Evolutionary conservation across 352 stramenopile species (phyloP), one percentile per base, ranked within the genome.

Genomic region (Globisporangium spiculum): DNA sequence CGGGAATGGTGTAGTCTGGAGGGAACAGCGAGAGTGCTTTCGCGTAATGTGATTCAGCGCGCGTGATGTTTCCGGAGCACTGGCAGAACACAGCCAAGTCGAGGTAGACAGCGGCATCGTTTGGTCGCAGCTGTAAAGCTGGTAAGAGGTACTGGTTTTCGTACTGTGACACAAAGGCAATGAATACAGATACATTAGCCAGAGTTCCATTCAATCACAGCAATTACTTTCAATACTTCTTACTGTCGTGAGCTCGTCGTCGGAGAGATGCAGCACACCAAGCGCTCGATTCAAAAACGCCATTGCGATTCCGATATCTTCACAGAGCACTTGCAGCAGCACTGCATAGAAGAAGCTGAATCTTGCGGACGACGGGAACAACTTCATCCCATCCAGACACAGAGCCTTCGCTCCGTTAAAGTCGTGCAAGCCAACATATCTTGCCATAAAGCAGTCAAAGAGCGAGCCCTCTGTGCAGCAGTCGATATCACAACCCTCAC

Each of bases 31-130:
- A 41, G 7, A 92, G 63, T 0, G 80, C 80, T 34, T 79, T 80
- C 2, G 72, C 62, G 44, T 92, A 92, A n/a, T 81, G 74, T 24
- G 72, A 36, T 55, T 88, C 79, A n/a, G 84, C 84, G 4, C 81
- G 79, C 32, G 71, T 58, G 34, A 83, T 64, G 20, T 88, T 74
- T 20, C 71, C 73, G 4, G 54, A 68, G 12, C 72, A 84, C 64
- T 92, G 84, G 4, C 73, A 90, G 6, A 91, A 58, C 38, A 92
- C 75, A 3, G 84, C 84, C 22, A 88, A 67, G 60, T 89, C 82
- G 3, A 92, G 63, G 6, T 82, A 75, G 4, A 75, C 64, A 30
- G 81, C 80, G 4, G 74, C 75, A 53, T 92, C 82, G 20, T 84
- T 75, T 22, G 78, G 74, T 22, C 64, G 75, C 9, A 92, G 54